These are phyloP conservation scores for Botrytis fabae DNA, from an alignment of 2,329 filamentous ascomycete species.

Conservation along the genomic window DNA sequence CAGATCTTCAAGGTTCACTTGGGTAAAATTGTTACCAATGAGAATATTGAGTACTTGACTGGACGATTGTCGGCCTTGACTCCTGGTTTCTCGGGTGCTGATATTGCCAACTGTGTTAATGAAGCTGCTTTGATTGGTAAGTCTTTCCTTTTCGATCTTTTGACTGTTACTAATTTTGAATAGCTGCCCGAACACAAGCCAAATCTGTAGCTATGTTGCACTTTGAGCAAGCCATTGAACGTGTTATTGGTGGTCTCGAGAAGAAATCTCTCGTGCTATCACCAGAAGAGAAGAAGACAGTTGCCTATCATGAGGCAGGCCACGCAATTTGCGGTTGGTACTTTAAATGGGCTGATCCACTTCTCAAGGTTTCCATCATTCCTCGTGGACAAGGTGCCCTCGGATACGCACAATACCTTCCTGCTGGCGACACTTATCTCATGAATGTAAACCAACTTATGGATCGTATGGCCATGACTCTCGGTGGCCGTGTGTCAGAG, in stretches of 20 bases:
- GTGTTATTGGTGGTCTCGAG: slow-evolving; percentile 92
- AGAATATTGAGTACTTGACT: slow-evolving; percentile 83
- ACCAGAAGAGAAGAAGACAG: slow-evolving; percentile 90
- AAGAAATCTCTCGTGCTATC: slow-evolving; percentile 95
- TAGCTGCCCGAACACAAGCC: slow-evolving; percentile 81
- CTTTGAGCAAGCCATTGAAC: slow-evolving; percentile 97
- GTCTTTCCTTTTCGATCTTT: slow-evolving; percentile 39
- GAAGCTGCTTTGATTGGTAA: slow-evolving; percentile 94
- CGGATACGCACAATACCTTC: slow-evolving; percentile 97
- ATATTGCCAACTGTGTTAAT: slow-evolving; percentile 98
- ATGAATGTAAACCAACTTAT: slow-evolving; percentile 96
- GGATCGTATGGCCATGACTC: slow-evolving; percentile 99
- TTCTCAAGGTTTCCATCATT: slow-evolving; percentile 98
- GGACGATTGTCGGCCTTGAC: slow-evolving; percentile 90
- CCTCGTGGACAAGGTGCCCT: slow-evolving; percentile 90
- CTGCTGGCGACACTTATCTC: slow-evolving; percentile 84
- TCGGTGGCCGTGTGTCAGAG: slow-evolving; percentile 91
- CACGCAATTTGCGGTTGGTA: slow-evolving; percentile 99
- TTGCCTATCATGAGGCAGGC: slow-evolving; percentile 97
- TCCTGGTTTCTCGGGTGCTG: slow-evolving; percentile 93
- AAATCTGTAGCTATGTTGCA: slow-evolving; percentile 82
- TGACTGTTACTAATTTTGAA: slow-evolving; percentile 40
- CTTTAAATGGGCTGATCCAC: slow-evolving; percentile 91
- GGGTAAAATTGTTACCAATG: slow-evolving; percentile 89
- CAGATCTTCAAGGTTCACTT: slow-evolving; percentile 96